Base-by-base conservation (phyloP, 176 grass and related monocot genomes). In the Phoenix roebelenii region DNA sequence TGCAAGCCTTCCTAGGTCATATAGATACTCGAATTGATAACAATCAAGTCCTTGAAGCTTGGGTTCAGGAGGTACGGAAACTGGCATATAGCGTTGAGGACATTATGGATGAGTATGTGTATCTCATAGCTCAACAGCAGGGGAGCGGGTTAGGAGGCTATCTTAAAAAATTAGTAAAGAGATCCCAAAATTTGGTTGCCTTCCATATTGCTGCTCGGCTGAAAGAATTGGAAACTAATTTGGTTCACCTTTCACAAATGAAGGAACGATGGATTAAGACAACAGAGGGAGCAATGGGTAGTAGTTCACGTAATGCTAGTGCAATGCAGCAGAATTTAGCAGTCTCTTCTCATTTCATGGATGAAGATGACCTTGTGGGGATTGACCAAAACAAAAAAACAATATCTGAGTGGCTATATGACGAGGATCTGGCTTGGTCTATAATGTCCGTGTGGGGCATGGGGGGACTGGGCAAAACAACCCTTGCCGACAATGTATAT, bases 391-490 rank as follows among this genome's bases (percentile, higher is more conserved):
- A 75, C 35, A 78, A 66, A 55, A n/a, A 65, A 52, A 57, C 0
- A 29, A 28, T 88, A 58, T 35, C 52, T 49, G 5, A 69, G 0
- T 79, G 62, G 49, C 19, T 88, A 16, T 22, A 28, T 6, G 7
- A 48, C 9, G 44, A 79, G 32, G 53, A 67, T 17, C 12, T 23
- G 0, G 10, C 18, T 16, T 17, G 18, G 25, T 67, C 0, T n/a
- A 23, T 60, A 64, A 67, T 82, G 54, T 50, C 74, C 24, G 66
- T 87, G 5, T 75, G 70, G 70, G 84, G 79, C 25, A 87, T 87
- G 79, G 84, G 84, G 7, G 79, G 84, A 2, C 20, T 79, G 0
- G 79, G 79, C 0, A 83, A 87, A 71, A 79, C 70, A 18, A 72
- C 84, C 22, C 71, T 87, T 61, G 75, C 83, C 2, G 54, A 58